Base-by-base conservation (phyloP, 202 grass and related monocot genomes). In the Schoenoplectus triqueter region DNA sequence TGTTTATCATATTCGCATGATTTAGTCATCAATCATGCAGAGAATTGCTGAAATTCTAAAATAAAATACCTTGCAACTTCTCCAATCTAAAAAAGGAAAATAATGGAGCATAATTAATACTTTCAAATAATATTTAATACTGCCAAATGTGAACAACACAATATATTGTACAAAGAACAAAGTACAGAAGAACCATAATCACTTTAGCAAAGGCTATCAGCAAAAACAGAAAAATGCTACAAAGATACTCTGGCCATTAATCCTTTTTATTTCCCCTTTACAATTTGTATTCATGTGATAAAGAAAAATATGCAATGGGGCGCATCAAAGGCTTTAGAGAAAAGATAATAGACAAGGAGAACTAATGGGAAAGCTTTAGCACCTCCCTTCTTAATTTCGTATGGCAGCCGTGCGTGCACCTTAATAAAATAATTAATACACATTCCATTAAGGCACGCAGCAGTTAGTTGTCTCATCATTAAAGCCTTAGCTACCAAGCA, bases 401-500 rank as follows among this genome's bases (percentile, higher is more conserved):
- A 78, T 60, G 74, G 64, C 81, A 69, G 15, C 81, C 81, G 81
- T 83, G 81, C 65, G 81, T 83, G 18, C 47, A 66, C 49, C 21
- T 82, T 21, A 52, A 80, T 31, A 20, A 46, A 69, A n/a, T 17
- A 82, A 66, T 10, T 47, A 31, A 70, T 48, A 49, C 76, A 67
- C 42, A 61, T 81, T 80, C 63, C 63, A 65, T 66, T 51, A 46
- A 48, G 47, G 20, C 44, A 82, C 14, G 60, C 62, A 70, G 15
- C 11, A 68, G 65, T 69, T 70, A 55, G 46, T 83, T 81, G 52
- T 83, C 47, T 54, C 47, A 83, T 83, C 81, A 83, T 31, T 70
- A 83, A 66, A 83, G 39, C 48, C 81, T 83, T 83, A 70, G 81
- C 81, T 83, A 83, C 81, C 65, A 83, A 83, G 65, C 63, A 83